Evolutionary conservation across 495 filamentous ascomycete genomes (phyloP), one percentile per base, ranked within the genome.

Genomic region (Aspergillus olivimuriae): DNA sequence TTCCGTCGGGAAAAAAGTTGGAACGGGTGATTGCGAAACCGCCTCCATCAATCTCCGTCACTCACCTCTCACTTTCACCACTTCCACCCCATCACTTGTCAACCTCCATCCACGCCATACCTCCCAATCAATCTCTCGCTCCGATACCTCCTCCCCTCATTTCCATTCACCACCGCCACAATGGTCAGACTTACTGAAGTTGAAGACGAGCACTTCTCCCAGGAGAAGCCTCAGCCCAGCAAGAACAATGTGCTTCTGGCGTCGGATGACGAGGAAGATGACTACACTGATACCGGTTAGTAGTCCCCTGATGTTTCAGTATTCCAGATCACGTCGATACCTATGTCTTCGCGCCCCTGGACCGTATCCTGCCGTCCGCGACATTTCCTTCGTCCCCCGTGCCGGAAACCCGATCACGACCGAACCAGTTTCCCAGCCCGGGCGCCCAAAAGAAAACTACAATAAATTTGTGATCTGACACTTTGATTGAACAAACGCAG

Each of bases 111-210:
- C 28, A 18, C 24, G n/a, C 12, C 39, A 11, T 22, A 26, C 15
- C 18, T 36, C 31, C 28, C 34, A 2, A 12, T 19, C 40, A 14
- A 17, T 26, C 20, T 10, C 3, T 14, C 21, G n/a, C 10, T 22
- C 35, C 35, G 39, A 50, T 39, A 34, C 15, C 37, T 14, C 20
- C 10, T 26, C n/a, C 4, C 21, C 1, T 34, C 22, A 41, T 46
- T 37, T 37, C 23, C 45, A 43, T 35, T 48, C 37, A 30, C 44
- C 55, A 30, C 58, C 62, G 57, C 46, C 70, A 90, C 63, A 57
- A 98, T 98, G 92, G 92, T 98, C 62, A 86, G 94, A 68, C 86
- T 98, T 52, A 83, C 82, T 52, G 94, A 96, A 70, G 90, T 98
- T 60, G 82, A 90, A 49, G 92, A 98, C 63, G 89, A 94, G 72